Conservation (phyloP, 164 flowering plant species). For the Warburgia ugandensis region DNA sequence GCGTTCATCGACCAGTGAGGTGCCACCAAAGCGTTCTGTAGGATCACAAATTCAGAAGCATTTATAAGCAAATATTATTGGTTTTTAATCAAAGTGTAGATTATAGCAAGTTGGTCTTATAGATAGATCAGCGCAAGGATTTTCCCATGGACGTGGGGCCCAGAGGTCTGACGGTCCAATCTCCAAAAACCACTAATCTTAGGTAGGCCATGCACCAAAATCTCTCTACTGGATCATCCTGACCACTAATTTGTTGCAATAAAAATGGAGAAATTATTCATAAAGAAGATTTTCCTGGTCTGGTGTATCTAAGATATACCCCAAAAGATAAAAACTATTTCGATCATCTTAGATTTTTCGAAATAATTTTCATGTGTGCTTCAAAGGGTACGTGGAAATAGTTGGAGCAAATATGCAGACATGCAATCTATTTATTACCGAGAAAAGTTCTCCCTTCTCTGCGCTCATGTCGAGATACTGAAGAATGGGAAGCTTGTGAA, state of each 20-base stretch:
- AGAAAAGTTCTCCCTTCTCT: slow-evolving; percentile 30
- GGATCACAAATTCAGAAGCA: neutral
- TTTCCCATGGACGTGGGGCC: too few relatives aligned
- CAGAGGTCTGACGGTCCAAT: too few relatives aligned
- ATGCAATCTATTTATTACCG: slow-evolving; percentile 13
- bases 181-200: too few relatives aligned
- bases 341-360: too few relatives aligned
- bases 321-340: neutral
- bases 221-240: too few relatives aligned
- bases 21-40: slow-evolving; percentile 31
- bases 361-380: too few relatives aligned
- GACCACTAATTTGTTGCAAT: too few relatives aligned
- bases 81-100: neutral
- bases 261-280: too few relatives aligned
- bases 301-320: neutral
- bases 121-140: neutral
- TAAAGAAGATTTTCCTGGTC: too few relatives aligned
- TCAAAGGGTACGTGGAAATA: neutral
- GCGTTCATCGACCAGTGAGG: slow-evolving; percentile 30
- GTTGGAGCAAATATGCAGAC: neutral
- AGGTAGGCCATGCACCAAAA: too few relatives aligned
- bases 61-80: neutral
- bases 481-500: slow-evolving; percentile 35
- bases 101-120: neutral
- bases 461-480: slow-evolving; percentile 31